Evolutionary conservation across 495 filamentous ascomycete genomes (phyloP).

Genomic region (Tuber magnatum): DNA sequence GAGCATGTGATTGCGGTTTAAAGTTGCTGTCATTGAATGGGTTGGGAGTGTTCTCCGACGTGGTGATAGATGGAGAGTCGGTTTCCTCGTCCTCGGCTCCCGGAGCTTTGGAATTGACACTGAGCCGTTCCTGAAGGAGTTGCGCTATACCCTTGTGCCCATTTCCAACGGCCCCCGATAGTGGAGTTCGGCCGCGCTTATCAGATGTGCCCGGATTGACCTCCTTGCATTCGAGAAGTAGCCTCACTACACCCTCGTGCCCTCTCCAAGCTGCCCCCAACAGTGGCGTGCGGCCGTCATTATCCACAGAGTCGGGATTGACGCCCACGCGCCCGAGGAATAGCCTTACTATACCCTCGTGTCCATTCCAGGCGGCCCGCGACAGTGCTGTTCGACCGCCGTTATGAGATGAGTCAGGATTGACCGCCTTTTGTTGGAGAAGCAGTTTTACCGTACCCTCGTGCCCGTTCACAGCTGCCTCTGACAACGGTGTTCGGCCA

Average conservation of each 20-base stretch:
- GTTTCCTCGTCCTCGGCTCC: not conserved
- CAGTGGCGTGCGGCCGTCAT: not conserved
- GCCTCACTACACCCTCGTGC: not conserved
- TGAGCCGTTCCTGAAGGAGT: too few relatives aligned
- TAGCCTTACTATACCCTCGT: too few relatives aligned
- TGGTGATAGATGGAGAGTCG: not conserved
- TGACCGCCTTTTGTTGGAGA: not conserved
- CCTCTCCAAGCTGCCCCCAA: too few relatives aligned
- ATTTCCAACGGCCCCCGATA: too few relatives aligned
- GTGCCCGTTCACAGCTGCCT: too few relatives aligned
- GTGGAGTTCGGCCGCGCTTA: too few relatives aligned
- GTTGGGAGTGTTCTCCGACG: not conserved
- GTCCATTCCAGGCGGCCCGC: too few relatives aligned
- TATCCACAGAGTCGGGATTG: not conserved
- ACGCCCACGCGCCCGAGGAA: not conserved
- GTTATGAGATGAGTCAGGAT: too few relatives aligned
- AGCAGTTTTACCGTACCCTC: not conserved
- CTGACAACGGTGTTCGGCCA: not conserved
- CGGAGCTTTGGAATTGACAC: not conserved
- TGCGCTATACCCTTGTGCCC: too few relatives aligned
- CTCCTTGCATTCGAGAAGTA: not conserved
- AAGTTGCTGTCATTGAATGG: not conserved
- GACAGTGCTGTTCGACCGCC: too few relatives aligned
- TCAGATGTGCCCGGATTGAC: too few relatives aligned
- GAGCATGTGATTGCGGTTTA: not conserved